Base-by-base conservation (phyloP, 1,284 basidiomycete genomes). In the Anthracocystis setariae region DNA sequence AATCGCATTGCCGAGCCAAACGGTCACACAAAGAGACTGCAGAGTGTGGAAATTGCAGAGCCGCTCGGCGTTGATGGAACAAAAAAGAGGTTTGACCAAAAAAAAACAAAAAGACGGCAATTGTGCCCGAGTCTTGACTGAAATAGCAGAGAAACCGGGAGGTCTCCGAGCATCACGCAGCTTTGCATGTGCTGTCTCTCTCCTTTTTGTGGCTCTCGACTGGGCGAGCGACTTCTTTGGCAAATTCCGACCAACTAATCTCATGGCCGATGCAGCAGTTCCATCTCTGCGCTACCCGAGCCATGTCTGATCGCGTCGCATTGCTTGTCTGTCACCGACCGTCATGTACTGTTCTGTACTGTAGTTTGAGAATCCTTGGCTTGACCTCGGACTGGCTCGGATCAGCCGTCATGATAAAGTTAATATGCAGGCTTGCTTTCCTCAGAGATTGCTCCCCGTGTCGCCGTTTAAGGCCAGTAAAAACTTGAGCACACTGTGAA, bases 161-260 rank as follows among this genome's bases (percentile, higher is more conserved):
- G 27, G 44, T 52, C 57, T 60, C 57, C 45, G 57, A 60, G 57
- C 38, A 33, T 46, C 13, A 12, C 10, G n/a, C 20, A 29, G 29
- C 29, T 12, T 29, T 12, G 29, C 29, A 29, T 29, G 7, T 7
- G 12, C 29, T 29, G 29, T 29, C 12, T 29, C 29, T 7, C 29
- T 29, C 29, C 29, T 29, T 29, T 12, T 12, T 29, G 29, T 12
- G 29, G 29, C 29, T 29, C 12, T 29, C 29, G n/a, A n/a, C n/a
- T n/a, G n/a, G n/a, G n/a, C n/a, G n/a, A n/a, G n/a, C n/a, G n/a
- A n/a, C n/a, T n/a, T n/a, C n/a, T n/a, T n/a, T n/a, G n/a, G n/a
- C n/a, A n/a, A n/a, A n/a, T n/a, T n/a, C n/a, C n/a, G n/a, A n/a
- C n/a, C n/a, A n/a, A n/a, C n/a, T n/a, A n/a, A 29, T 5, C 29